Conservation (phyloP, 352 stramenopile species). For the Globisporangium echinulatum region DNA sequence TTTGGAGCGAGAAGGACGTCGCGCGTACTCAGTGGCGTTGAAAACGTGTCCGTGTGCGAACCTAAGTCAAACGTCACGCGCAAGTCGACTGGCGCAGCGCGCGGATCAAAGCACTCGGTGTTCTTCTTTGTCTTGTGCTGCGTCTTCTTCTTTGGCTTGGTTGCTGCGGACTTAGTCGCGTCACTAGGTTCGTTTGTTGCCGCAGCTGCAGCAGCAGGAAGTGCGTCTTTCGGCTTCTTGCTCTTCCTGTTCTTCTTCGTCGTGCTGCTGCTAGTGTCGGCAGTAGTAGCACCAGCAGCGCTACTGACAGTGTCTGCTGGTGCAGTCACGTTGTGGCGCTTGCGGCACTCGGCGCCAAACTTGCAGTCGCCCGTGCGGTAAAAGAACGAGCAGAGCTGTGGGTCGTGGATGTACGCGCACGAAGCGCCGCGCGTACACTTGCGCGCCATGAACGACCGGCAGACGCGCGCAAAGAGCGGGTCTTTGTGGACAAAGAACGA, state of each 20-base stretch:
- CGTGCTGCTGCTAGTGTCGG: background rate
- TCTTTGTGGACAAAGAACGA: slow-evolving; percentile 45
- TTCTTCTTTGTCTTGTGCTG: slow-evolving; percentile 22
- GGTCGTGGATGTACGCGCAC: slow-evolving; percentile 55
- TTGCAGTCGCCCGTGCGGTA: slow-evolving; percentile 48
- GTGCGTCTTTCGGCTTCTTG: slow-evolving; percentile 13
- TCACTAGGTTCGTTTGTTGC: no score
- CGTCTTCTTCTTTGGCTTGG: slow-evolving; percentile 10
- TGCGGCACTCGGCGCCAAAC: slow-evolving; percentile 41
- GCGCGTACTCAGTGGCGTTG: slow-evolving; percentile 46
- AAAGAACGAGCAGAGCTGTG: slow-evolving; percentile 35
- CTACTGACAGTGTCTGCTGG: background rate
- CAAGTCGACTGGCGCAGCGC: slow-evolving; percentile 61
- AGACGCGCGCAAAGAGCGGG: slow-evolving; percentile 55
- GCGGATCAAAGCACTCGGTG: slow-evolving; percentile 71
- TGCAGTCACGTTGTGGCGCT: slow-evolving; percentile 49
- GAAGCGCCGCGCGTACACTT: slow-evolving; percentile 21
- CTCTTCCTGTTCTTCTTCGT: slow-evolving; percentile 13
- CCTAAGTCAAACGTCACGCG: slow-evolving; percentile 67
- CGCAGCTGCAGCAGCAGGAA: no score
- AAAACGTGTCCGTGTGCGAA: slow-evolving; percentile 44
- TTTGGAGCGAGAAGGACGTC: slow-evolving; percentile 67
- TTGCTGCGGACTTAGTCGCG: background rate
- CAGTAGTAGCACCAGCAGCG: background rate
- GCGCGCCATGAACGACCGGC: slow-evolving; percentile 41